Base-by-base conservation (phyloP, 1,284 basidiomycete species). In the Lentinus polychrous region DNA sequence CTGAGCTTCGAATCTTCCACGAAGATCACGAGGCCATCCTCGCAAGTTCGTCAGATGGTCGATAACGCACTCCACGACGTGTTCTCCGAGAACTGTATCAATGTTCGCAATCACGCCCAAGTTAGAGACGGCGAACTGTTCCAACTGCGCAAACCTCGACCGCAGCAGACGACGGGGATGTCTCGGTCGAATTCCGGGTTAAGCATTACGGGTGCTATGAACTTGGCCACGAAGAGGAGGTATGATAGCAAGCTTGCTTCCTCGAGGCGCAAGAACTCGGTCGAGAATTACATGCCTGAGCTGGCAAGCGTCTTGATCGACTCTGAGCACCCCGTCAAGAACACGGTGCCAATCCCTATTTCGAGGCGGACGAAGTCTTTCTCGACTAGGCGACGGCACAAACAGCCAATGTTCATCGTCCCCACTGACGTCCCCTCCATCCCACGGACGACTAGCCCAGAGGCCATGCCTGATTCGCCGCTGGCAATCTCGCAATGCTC, bases 21-120 rank as follows among this genome's bases (percentile, higher is more conserved):
- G 11, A 56, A 59, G 2, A 75, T 88, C 42, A 70, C 86, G 34
- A 81, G 89, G 8, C 80, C 82, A 8, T 84, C 88, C 6, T 68
- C 76, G 12, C 72, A 78, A 31, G 80, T 83, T 27, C 81, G 91
- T 17, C 73, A 79, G 23, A 75, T 78, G 43, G 78, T 86, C 32
- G 86, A 90, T 54, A 74, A 78, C 40, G 79, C 76, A 11, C 66
- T 90, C 15, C 72, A 75, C 45, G 86, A 90, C 54, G 78, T 90
- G 43, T 75, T 81, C 53, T 86, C 86, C 10, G 74, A 80, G 50
- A 68, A 72, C 15, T 81, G 83, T 52, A 60, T 81, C 35, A 72
- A 72, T 8, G 81, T 80, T n/a, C 39, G 83, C 74, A 38, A 73
- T 32, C 73, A 81, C 46, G 81, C 82, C 4, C 74, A 71, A 50